Percentiles rank a stretch among this genome's conserved stretches.
phyloP scores from a whole-genome alignment of 1,139 yeast species.

The Saccharomyces pastorianus region DNA sequence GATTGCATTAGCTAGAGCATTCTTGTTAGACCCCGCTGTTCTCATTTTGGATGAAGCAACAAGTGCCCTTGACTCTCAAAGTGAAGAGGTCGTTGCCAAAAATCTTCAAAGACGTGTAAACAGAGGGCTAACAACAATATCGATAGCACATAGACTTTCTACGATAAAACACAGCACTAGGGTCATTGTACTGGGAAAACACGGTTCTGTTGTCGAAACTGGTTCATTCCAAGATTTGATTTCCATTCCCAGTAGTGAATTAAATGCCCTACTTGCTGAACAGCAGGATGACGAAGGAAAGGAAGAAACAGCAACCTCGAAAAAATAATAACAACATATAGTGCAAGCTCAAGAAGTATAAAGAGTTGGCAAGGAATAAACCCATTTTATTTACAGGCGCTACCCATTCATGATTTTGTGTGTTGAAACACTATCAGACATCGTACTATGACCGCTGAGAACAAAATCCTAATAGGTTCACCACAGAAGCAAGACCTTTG shows the following conservation, averaged over 20 bases:
- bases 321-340: too few species aligned
- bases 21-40: slow-evolving; percentile 55
- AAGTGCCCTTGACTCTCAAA: slow-evolving; percentile 67
- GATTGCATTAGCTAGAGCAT: slow-evolving; percentile 79
- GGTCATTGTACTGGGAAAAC: slow-evolving; percentile 62
- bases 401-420: too few species aligned
- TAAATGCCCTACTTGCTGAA: slow-evolving; percentile 31
- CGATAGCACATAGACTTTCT: slow-evolving; percentile 86
- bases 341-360: too few species aligned
- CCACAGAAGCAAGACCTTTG: too few species aligned
- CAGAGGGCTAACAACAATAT: slow-evolving; percentile 74
- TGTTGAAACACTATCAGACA: neutral
- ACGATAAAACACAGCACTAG: slow-evolving; percentile 68
- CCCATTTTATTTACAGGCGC: too few species aligned
- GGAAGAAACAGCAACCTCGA: neutral
- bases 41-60: slow-evolving; percentile 74
- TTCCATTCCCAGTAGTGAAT: slow-evolving; percentile 48
- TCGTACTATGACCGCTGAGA: neutral
- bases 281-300: slow-evolving; percentile 8
- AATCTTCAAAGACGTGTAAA: slow-evolving; percentile 55
- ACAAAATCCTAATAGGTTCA: neutral
- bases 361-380: slow-evolving; percentile 35
- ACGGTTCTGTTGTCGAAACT: slow-evolving; percentile 68
- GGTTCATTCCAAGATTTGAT: slow-evolving; percentile 61
- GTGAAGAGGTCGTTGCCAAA: slow-evolving; percentile 59